phyloP scores from a whole-genome alignment of 1,284 basidiomycete species.

The Peniophora sp. region DNA sequence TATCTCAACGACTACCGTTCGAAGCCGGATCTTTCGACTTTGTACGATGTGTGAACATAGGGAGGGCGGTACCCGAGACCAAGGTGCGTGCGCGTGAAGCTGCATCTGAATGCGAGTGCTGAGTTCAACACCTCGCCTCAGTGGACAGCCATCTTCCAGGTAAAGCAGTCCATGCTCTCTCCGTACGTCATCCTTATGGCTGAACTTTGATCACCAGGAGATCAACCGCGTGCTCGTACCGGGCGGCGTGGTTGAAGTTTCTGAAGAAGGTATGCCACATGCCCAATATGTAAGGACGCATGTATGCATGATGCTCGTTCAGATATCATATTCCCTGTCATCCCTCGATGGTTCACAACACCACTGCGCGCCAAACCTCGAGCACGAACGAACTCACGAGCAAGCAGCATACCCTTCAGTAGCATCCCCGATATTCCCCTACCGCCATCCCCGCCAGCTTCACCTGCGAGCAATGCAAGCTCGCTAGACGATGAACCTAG shows the following conservation, averaged over 20 bases:
- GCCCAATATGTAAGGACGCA: not conserved
- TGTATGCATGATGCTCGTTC: not conserved
- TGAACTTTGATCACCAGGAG: constrained; percentile 35
- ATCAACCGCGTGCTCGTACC: constrained; percentile 59
- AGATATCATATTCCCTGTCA: constrained; percentile 57
- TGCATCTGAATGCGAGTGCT: not conserved
- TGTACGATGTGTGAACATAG: constrained; percentile 59
- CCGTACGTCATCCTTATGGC: not conserved
- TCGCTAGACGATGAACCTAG: not conserved
- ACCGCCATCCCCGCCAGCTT: constrained; percentile 16
- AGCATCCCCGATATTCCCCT: constrained; percentile 1
- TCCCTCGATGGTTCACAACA: constrained; percentile 60
- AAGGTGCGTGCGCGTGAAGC: constrained; percentile 38
- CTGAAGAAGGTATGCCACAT: constrained; percentile 55
- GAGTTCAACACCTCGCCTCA: constrained; percentile 17
- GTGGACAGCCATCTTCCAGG: constrained; percentile 67
- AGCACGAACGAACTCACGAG: constrained; percentile 33
- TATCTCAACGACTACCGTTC: constrained; percentile 67
- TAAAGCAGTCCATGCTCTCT: constrained; percentile 21
- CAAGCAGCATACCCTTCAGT: constrained; percentile 31
- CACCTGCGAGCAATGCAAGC: constrained; percentile 18
- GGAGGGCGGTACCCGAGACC: constrained; percentile 64
- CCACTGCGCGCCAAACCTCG: constrained; percentile 41
- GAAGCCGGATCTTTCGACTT: constrained; percentile 74
- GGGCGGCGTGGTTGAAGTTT: constrained; percentile 60